Evolutionary conservation across 371 early-diverging fungal genomes (phyloP).

Genomic region (Mortierella sp.): DNA sequence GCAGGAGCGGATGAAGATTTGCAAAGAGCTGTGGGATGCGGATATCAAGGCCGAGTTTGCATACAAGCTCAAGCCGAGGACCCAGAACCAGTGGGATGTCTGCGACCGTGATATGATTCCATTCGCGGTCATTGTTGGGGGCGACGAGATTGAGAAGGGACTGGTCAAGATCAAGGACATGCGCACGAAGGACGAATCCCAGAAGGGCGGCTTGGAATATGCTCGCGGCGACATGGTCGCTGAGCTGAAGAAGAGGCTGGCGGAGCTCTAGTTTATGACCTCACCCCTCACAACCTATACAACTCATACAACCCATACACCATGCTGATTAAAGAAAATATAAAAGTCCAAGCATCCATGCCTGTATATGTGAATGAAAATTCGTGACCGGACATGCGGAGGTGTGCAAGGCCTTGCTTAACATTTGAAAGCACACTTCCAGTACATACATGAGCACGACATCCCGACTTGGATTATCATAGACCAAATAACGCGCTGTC

Average conservation of each 20-base stretch:
- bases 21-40: slow-evolving; percentile 89
- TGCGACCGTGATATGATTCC: slow-evolving; percentile 93
- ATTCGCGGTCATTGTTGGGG: slow-evolving; percentile 88
- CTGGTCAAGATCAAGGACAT: slow-evolving; percentile 90
- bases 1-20: slow-evolving; percentile 92
- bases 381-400: too few relatives aligned
- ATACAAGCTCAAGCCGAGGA: slow-evolving; percentile 92
- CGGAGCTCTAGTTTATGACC: slow-evolving; percentile 22
- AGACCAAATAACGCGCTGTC: too few relatives aligned
- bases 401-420: too few relatives aligned
- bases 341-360: too few relatives aligned
- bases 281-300: too few relatives aligned
- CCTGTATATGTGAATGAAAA: too few relatives aligned
- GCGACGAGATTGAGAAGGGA: slow-evolving; percentile 83
- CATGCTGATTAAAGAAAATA: too few relatives aligned
- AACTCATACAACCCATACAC: too few relatives aligned
- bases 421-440: too few relatives aligned
- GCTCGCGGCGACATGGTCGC: slow-evolving; percentile 72
- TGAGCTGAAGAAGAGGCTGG: slow-evolving; percentile 69
- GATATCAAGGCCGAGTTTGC: slow-evolving; percentile 92
- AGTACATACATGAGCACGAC: too few relatives aligned
- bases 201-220: slow-evolving; percentile 71
- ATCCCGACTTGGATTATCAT: too few relatives aligned
- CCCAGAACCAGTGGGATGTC: slow-evolving; percentile 81
- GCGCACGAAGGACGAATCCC: slow-evolving; percentile 70